phyloP scores from a whole-genome alignment of 2,329 filamentous ascomycete genomes.

The Trichoderma endophyticum region DNA sequence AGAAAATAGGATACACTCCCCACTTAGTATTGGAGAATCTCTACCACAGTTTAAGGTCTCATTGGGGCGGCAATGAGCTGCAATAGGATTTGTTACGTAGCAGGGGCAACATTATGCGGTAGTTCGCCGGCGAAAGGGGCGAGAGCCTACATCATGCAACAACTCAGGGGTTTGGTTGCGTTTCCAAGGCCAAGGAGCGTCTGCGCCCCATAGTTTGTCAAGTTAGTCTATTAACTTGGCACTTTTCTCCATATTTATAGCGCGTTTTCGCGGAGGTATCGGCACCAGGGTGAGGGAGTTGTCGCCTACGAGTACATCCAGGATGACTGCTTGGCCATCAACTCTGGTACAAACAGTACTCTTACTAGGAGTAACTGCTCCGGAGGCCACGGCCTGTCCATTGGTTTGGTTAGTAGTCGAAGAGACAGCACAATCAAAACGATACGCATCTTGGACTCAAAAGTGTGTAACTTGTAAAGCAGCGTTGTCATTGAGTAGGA shows the following conservation, averaged over 20 bases:
- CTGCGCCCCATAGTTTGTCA: neutral
- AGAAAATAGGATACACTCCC: neutral
- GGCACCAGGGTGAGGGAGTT: neutral
- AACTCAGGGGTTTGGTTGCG: neutral
- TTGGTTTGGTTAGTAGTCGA: neutral
- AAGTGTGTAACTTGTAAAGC: neutral
- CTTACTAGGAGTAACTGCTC: neutral
- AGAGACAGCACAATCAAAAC: neutral
- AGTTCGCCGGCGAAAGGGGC: neutral
- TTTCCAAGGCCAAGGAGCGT: neutral
- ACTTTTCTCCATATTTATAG: neutral
- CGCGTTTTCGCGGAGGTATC: neutral
- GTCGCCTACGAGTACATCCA: neutral
- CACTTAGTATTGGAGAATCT: neutral
- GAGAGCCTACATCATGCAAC: neutral
- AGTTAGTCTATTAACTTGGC: neutral
- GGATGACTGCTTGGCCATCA: neutral
- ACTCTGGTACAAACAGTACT: neutral
- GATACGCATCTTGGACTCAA: neutral
- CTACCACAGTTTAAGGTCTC: neutral
- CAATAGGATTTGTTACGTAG: neutral
- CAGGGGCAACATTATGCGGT: neutral
- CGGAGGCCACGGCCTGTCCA: neutral
- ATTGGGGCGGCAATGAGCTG: neutral
- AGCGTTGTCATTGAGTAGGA: neutral